These are phyloP conservation scores for Candida gorgasii DNA, from an alignment of 805 yeast species.

Conservation along the genomic window DNA sequence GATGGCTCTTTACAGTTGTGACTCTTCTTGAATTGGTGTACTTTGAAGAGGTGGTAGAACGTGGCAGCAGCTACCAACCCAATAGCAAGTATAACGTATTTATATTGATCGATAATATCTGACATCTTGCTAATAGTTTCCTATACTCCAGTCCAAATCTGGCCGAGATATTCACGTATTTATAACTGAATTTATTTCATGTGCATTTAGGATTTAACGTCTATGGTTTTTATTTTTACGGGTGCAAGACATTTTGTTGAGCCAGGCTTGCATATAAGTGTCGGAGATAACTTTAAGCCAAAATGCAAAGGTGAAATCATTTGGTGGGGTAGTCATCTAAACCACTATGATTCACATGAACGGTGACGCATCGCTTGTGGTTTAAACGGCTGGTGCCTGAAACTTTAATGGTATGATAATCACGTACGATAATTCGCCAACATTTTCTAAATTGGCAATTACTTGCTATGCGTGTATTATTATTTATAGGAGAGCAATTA, in stretches of 20 bases:
- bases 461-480: no score
- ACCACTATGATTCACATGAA: not conserved
- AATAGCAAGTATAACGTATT: constrained; percentile 4
- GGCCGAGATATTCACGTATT: no score
- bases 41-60: not conserved
- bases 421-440: no score
- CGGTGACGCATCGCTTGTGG: no score
- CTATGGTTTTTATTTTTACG: not conserved
- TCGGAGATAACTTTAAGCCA: not conserved
- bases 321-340: not conserved
- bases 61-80: constrained; percentile 3
- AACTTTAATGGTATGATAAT: no score
- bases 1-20: constrained; percentile 21
- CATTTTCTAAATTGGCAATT: no score
- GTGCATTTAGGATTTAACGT: not conserved
- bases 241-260: not conserved
- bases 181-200: not conserved
- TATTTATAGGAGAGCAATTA: no score
- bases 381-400: no score
- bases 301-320: not conserved
- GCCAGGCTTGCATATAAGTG: not conserved
- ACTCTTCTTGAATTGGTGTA: constrained; percentile 14
- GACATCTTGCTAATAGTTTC: not conserved
- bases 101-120: not conserved
- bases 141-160: not conserved